phyloP scores from a whole-genome alignment of 441 rosid species.

The Pelargonium citronellum region DNA sequence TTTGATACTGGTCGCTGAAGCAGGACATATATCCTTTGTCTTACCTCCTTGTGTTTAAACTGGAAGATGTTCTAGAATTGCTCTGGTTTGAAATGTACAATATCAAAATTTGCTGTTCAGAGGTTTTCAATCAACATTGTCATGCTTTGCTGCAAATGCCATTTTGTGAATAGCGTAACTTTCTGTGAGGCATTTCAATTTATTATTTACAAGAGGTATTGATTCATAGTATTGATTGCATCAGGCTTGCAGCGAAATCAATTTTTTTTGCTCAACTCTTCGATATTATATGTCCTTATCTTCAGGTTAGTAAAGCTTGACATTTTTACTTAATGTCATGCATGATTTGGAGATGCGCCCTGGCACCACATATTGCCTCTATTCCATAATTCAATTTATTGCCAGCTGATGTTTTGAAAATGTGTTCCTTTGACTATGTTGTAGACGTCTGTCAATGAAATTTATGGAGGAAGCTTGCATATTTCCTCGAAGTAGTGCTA shows the following conservation, averaged over 20 bases:
- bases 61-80: background rate
- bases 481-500: conserved; percentile 22
- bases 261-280: conserved; percentile 42
- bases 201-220: background rate
- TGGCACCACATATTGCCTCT: background rate
- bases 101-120: background rate
- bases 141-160: conserved; percentile 4
- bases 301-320: conserved; percentile 50
- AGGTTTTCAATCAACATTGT: background rate
- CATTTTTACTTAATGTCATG: background rate
- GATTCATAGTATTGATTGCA: conserved; percentile 13
- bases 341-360: background rate
- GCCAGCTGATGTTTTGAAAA: no score
- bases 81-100: no score
- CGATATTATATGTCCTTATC: conserved; percentile 43
- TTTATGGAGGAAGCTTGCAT: conserved; percentile 63
- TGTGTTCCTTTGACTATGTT: background rate
- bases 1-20: background rate
- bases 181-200: background rate
- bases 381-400: background rate
- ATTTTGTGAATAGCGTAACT: background rate
- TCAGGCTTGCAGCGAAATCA: conserved; percentile 57
- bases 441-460: conserved; percentile 54
- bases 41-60: background rate
- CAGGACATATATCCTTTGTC: background rate